Evolutionary conservation across 352 stramenopile species (phyloP), one percentile per base, ranked within the genome.

Genomic region (Phytophthora nicotianae): DNA sequence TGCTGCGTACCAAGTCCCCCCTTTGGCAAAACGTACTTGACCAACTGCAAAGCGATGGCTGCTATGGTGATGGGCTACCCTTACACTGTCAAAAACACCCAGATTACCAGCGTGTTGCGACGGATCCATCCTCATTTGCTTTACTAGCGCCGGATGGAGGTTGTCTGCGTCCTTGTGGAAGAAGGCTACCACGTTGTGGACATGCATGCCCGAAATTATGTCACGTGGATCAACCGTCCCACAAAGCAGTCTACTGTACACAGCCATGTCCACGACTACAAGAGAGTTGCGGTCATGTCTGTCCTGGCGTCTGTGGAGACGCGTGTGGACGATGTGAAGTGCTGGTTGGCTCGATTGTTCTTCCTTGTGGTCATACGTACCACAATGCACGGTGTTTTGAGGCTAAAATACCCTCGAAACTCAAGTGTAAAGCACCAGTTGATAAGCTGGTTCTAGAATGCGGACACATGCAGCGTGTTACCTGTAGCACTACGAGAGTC

Each of bases 81-180:
- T 38, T 66, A 55, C 10, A 83, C 75, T 77, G 75, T 50, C 51
- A 81, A 63, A 52, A 67, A 56, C 66, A 84, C 26, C 59, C 64
- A 50, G 23, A 68, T 45, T 37, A 80, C 24, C 60, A 70, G 26
- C 54, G 49, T 21, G 54, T 70, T 14, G 68, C 64, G 3, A 50
- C 35, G 3, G 54, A 32, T 38, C 55, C 66, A 10, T 24, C 56
- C 40, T 76, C 85, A 14, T 89, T 91, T 40, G 53, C 69, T 24
- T 62, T 62, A 32, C 46, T 79, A 4, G 59, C 78, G 3, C 88
- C 88, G n/a, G 83, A 94, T 75, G 85, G 88, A 33, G 88, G 88
- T 6, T 96, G 88, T 54, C 54, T 70, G 23, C 67, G 73, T 3
- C 65, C 71, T 13, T 94, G 88, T 52, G 69, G 68, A 38, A 68